phyloP scores from a whole-genome alignment of 345 rosid species.

The Bruguiera parviflora region DNA sequence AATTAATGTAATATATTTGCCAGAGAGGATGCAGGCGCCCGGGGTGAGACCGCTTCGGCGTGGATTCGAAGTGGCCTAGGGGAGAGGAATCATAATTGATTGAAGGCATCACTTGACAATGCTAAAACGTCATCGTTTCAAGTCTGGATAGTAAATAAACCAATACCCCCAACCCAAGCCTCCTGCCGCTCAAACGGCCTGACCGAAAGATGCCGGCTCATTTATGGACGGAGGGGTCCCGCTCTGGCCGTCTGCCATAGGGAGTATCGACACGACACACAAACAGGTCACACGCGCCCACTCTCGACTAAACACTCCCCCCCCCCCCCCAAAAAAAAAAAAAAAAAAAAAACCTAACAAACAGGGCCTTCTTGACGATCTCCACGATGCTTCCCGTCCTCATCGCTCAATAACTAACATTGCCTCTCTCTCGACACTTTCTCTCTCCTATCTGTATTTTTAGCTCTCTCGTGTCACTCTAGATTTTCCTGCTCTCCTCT shows the following conservation, averaged over 20 bases:
- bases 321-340: neutral
- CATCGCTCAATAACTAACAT: neutral
- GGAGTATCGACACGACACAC: slow-evolving; percentile 22
- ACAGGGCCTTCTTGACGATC: slow-evolving; percentile 17
- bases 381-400: slow-evolving; percentile 23
- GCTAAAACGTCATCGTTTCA: too few relatives aligned
- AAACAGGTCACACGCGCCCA: neutral
- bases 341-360: too few relatives aligned
- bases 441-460: neutral
- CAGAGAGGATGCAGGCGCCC: too few relatives aligned
- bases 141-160: neutral
- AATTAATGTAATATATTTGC: too few relatives aligned
- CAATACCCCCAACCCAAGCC: neutral
- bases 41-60: too few relatives aligned
- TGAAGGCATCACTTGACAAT: too few relatives aligned
- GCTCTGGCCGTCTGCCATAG: slow-evolving; percentile 7
- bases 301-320: neutral
- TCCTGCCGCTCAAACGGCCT: slow-evolving; percentile 10
- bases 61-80: too few relatives aligned
- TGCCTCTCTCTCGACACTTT: slow-evolving; percentile 4
- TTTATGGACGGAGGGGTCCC: neutral
- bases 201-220: slow-evolving; percentile 20
- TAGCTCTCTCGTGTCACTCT: neutral
- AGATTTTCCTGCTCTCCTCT: neutral
- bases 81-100: too few relatives aligned